These are phyloP conservation scores for Mallotus japonicus DNA, from an alignment of 441 rosid species.

Conservation along the genomic window DNA sequence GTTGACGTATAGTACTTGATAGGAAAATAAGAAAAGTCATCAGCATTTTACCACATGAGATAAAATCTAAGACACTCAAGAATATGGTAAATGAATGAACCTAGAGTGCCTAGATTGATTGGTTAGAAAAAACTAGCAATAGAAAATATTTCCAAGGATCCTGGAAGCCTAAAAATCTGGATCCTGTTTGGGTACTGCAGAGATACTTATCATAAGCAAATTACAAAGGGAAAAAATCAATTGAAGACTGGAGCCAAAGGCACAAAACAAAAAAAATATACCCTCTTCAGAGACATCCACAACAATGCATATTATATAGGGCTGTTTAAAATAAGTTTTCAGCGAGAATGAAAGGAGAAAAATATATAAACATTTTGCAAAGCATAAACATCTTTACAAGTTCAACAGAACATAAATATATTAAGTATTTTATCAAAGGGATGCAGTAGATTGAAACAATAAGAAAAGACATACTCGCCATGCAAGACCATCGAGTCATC, in stretches of 20 bases:
- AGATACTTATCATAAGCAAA: background rate
- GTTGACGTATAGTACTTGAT: constrained; percentile 81
- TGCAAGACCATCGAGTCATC: constrained; percentile 96
- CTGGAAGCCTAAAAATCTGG: background rate
- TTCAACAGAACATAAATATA: background rate
- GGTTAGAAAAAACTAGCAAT: background rate
- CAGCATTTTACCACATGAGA: constrained; percentile 21
- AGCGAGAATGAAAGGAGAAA: background rate
- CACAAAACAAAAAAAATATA: constrained; percentile 2
- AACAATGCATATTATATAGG: background rate
- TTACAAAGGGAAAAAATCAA: background rate
- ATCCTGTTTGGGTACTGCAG: background rate
- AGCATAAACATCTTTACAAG: background rate
- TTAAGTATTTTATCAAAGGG: background rate
- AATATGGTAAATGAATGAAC: background rate
- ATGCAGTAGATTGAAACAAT: background rate
- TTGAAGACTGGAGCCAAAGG: background rate
- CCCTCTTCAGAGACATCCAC: background rate
- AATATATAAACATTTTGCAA: background rate
- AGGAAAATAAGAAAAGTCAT: constrained; percentile 30
- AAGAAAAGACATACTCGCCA: constrained; percentile 76
- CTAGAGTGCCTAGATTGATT: background rate
- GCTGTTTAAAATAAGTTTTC: background rate
- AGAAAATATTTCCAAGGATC: background rate
- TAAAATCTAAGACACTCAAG: background rate